Conservation (phyloP, 2,329 filamentous ascomycete genomes). For the Pyrenophora graminea region DNA sequence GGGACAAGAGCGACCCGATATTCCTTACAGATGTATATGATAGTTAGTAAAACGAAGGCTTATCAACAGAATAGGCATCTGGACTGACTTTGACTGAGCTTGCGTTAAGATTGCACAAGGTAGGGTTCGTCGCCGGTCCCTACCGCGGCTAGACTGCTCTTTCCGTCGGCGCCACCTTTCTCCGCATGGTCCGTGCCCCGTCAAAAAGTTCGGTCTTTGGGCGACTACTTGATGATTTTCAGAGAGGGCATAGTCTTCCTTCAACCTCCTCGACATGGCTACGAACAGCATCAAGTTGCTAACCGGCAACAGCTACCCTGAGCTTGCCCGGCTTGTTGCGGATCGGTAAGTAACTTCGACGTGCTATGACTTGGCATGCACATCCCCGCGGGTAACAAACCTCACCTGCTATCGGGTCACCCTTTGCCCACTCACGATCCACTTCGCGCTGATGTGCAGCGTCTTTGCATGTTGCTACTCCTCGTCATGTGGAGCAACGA, state of each 20-base stretch:
- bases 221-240: constrained; percentile 17
- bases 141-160: constrained; percentile 4
- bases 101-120: not conserved
- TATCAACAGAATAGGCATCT: too few relatives aligned
- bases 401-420: not conserved
- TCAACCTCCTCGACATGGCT: constrained; percentile 57
- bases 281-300: constrained; percentile 75
- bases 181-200: constrained; percentile 28
- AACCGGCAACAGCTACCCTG: constrained; percentile 75
- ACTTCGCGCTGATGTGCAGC: not conserved
- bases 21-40: not conserved
- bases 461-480: not conserved
- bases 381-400: constrained; percentile 1
- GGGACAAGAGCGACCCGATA: not conserved
- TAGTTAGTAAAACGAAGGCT: not conserved
- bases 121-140: constrained; percentile 1
- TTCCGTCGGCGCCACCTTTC: constrained; percentile 22
- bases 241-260: constrained; percentile 22
- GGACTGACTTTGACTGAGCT: not conserved
- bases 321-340: constrained; percentile 71
- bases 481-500: not conserved
- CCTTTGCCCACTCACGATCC: not conserved
- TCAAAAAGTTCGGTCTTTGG: constrained; percentile 28
- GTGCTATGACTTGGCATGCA: constrained; percentile 15
- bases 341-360: constrained; percentile 57